A percentile compares a stretch with the other conserved stretches of the same genome.
phyloP scores from a whole-genome alignment of 2,329 filamentous ascomycete genomes.

The Ramularia collo-cygni region DNA sequence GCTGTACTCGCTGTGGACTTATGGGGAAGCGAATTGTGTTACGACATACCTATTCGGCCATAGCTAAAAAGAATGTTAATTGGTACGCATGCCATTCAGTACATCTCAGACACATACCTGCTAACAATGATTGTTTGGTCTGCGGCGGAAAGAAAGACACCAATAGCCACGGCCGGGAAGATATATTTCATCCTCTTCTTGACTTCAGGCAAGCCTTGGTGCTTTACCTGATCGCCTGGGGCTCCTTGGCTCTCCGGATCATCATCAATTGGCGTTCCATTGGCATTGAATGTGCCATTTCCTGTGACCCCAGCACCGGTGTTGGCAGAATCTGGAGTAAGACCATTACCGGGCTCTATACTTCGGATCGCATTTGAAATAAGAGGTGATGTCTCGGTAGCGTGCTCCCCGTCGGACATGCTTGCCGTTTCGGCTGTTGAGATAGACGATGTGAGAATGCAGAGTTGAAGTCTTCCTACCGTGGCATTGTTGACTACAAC shows the following conservation, averaged over 20 bases:
- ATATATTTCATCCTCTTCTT: slow-evolving; percentile 50
- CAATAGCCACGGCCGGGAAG: slow-evolving; percentile 55
- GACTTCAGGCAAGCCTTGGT: slow-evolving; percentile 43
- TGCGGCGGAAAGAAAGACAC: slow-evolving; percentile 64
- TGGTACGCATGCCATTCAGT: too few relatives aligned
- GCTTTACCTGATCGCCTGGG: slow-evolving; percentile 31
- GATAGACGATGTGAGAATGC: slow-evolving; percentile 8
- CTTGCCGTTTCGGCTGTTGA: neutral
- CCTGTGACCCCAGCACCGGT: slow-evolving; percentile 3
- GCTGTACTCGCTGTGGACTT: too few relatives aligned
- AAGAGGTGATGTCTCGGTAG: too few relatives aligned
- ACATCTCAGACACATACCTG: too few relatives aligned
- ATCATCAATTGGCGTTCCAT: neutral
- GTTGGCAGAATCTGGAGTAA: slow-evolving; percentile 20
- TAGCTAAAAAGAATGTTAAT: too few relatives aligned
- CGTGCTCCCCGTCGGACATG: too few relatives aligned
- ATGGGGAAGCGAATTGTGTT: too few relatives aligned
- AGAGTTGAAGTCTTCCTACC: too few relatives aligned
- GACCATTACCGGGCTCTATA: slow-evolving; percentile 23
- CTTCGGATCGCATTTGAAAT: slow-evolving; percentile 6
- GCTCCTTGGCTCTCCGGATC: neutral
- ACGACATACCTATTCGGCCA: slow-evolving; percentile 68
- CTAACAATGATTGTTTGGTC: slow-evolving; percentile 69
- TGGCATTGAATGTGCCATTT: slow-evolving; percentile 4
- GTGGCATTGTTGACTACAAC: too few relatives aligned